phyloP scores from a whole-genome alignment of 257 asterid species.

The Voacanga thouarsii region DNA sequence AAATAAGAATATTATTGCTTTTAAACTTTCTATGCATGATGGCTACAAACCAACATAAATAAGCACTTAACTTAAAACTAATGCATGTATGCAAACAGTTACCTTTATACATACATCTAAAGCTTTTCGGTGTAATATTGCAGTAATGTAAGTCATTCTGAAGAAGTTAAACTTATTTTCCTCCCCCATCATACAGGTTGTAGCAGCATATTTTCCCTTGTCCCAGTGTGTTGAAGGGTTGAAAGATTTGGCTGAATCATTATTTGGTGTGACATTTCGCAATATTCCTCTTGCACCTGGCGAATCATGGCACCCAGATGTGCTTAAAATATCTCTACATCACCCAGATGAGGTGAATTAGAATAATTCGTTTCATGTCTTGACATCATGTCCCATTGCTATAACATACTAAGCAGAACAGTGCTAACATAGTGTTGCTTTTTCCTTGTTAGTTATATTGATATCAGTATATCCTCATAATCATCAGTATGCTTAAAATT shows the following conservation, averaged over 20 bases:
- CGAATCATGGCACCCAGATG: slow-evolving; percentile 99
- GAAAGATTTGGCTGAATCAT: slow-evolving; percentile 75
- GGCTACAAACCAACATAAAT: not conserved
- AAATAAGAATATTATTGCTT: not conserved
- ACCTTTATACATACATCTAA: not conserved
- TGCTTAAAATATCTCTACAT: slow-evolving; percentile 67
- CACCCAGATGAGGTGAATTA: slow-evolving; percentile 84
- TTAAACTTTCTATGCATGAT: not conserved
- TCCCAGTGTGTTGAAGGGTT: slow-evolving; percentile 81
- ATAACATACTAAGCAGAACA: not conserved
- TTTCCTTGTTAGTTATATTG: slow-evolving; percentile 9
- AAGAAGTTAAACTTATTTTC: slow-evolving; percentile 2
- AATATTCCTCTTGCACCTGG: slow-evolving; percentile 73
- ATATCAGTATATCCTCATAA: slow-evolving; percentile 26
- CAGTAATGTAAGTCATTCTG: not conserved
- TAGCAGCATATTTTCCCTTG: slow-evolving; percentile 74
- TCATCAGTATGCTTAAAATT: slow-evolving; percentile 20
- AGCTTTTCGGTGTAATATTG: not conserved
- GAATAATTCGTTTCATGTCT: slow-evolving; percentile 5
- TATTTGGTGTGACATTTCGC: slow-evolving; percentile 68
- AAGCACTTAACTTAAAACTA: not conserved
- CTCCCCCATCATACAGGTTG: slow-evolving; percentile 44
- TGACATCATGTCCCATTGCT: not conserved
- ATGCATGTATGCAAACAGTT: not conserved
- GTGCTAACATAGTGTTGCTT: not conserved